Base-by-base conservation (phyloP, 352 stramenopile species). In the Phytophthora idaei region DNA sequence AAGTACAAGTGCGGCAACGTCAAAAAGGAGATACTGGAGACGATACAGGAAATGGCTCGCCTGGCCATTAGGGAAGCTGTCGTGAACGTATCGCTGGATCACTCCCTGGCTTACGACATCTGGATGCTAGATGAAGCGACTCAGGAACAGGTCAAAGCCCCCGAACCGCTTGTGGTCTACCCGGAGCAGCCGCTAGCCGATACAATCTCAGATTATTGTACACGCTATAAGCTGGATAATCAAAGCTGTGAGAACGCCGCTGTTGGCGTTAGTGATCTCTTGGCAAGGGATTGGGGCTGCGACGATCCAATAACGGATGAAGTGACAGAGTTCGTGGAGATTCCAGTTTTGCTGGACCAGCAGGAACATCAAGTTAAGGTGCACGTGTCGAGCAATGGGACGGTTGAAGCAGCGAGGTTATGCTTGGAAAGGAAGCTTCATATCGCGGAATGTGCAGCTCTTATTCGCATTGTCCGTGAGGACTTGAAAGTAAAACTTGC, bases 41-140 rank as follows among this genome's bases (percentile, higher is more conserved):
- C 71, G n/a, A 59, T 78, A 46, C 59, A 73, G 15, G 78, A 89
- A 17, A 89, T 91, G 77, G 75, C 62, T 46, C 59, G 28, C 15
- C 45, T 85, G 10, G 67, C 76, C 1, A 71, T 78, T 39, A 64
- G 66, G 21, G 83, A 91, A 48, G 73, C 54, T 11, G 53, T 90
- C 15, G 78, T 86, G 32, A 91, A 90, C 47, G 54, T 91, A 47
- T 87, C 80, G 29, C 56, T 89, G 32, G 83, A 91, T 55, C 74
- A 71, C 55, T 77, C 71, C 29, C 66, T 91, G 27, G 34, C 39
- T 17, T 91, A 89, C 57, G 54, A 78, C 12, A 53, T 90, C 17
- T 64, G 25, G 41, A 55, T 73, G 1, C 1, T 41, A n/a, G 64
- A 63, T 17, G n/a, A 65, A 21, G 34, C 17, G 10, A 69, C 41